These are phyloP conservation scores for Mentha longifolia DNA, from an alignment of 257 asterid genomes.

Conservation along the genomic window DNA sequence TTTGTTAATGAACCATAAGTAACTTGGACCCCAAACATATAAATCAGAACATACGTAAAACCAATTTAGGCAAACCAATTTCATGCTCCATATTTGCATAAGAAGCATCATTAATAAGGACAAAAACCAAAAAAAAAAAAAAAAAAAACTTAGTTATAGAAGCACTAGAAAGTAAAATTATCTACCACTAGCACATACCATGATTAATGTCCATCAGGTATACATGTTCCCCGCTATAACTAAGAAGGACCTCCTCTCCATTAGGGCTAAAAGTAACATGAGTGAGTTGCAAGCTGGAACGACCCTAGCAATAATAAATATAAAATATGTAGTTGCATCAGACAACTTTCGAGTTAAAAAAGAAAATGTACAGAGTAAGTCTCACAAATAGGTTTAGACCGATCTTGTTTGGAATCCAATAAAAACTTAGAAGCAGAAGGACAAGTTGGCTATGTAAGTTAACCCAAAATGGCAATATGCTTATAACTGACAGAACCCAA, in stretches of 20 bases:
- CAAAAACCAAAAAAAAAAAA: too few species aligned
- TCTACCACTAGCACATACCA: slow-evolving; percentile 45
- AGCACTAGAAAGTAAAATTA: background rate
- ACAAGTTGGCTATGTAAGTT: background rate
- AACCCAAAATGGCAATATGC: background rate
- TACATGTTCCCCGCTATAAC: slow-evolving; percentile 94
- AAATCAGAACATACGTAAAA: slow-evolving; percentile 8
- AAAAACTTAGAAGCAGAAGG: background rate
- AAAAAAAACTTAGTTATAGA: too few species aligned
- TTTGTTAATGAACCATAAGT: slow-evolving; percentile 1
- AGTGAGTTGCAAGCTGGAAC: slow-evolving; percentile 77
- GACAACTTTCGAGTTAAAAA: slow-evolving; percentile 26
- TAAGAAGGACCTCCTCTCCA: slow-evolving; percentile 93
- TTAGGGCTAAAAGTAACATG: slow-evolving; percentile 91
- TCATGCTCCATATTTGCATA: slow-evolving; percentile 5
- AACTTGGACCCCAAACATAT: slow-evolving; percentile 12
- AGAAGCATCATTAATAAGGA: too few species aligned
- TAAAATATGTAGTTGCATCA: slow-evolving; percentile 29
- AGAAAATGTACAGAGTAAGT: too few species aligned
- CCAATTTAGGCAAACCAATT: slow-evolving; percentile 3
- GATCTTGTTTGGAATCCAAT: too few species aligned
- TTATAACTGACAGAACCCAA: background rate
- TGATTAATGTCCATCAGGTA: slow-evolving; percentile 88
- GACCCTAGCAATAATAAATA: slow-evolving; percentile 65
- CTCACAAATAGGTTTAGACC: too few species aligned